phyloP scores from a whole-genome alignment of 495 filamentous ascomycete genomes.

The Podospora australis region DNA sequence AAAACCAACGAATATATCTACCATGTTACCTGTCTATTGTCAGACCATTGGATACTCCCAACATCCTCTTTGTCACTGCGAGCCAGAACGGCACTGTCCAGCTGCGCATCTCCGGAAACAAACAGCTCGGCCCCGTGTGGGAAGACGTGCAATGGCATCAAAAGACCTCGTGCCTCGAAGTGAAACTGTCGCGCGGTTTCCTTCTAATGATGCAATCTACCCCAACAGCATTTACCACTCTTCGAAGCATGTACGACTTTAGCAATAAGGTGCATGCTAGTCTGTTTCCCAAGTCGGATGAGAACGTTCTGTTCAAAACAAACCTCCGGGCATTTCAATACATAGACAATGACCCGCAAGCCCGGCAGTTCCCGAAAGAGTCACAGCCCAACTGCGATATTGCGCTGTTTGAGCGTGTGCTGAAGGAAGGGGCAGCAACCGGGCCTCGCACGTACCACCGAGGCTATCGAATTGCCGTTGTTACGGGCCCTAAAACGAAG shows the following conservation, averaged over 20 bases:
- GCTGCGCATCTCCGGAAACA: slow-evolving; percentile 63
- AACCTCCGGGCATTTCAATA: slow-evolving; percentile 66
- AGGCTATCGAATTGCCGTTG: slow-evolving; percentile 67
- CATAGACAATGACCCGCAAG: slow-evolving; percentile 58
- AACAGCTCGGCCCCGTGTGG: slow-evolving; percentile 65
- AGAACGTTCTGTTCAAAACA: slow-evolving; percentile 57
- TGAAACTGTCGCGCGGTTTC: slow-evolving; percentile 64
- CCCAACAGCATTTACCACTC: slow-evolving; percentile 64
- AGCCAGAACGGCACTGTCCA: slow-evolving; percentile 73
- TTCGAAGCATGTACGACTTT: slow-evolving; percentile 79
- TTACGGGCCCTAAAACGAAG: slow-evolving; percentile 69
- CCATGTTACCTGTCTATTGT: slow-evolving; percentile 67
- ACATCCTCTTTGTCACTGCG: slow-evolving; percentile 60
- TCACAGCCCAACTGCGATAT: slow-evolving; percentile 61
- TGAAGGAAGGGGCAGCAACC: slow-evolving; percentile 56
- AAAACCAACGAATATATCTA: slow-evolving; percentile 56
- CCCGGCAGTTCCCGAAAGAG: slow-evolving; percentile 65
- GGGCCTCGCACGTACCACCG: slow-evolving; percentile 62
- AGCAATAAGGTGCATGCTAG: slow-evolving; percentile 63
- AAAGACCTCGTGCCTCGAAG: slow-evolving; percentile 50
- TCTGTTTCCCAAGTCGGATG: slow-evolving; percentile 58
- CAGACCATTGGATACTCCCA: slow-evolving; percentile 59
- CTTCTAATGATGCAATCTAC: slow-evolving; percentile 59
- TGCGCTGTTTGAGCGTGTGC: slow-evolving; percentile 62
- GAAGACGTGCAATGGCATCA: slow-evolving; percentile 71